Evolutionary conservation across 1,139 yeast species (phyloP).

Genomic region (Lodderomyces jiufengensis): DNA sequence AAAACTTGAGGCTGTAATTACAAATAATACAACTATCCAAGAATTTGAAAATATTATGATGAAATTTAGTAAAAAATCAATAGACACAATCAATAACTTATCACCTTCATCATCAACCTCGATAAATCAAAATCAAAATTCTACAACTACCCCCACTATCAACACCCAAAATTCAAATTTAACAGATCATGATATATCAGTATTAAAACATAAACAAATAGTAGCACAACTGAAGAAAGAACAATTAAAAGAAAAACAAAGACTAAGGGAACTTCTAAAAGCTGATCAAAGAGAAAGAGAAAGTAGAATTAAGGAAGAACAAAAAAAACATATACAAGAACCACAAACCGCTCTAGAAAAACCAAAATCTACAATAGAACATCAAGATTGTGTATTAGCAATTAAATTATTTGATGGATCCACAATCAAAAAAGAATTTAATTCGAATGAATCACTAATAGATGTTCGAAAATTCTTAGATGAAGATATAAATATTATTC

Average conservation of each 20-base stretch:
- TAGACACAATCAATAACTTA: not conserved
- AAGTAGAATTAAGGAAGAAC: slow-evolving; percentile 40
- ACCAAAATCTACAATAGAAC: slow-evolving; percentile 5
- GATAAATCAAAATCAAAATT: not conserved
- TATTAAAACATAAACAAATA: slow-evolving; percentile 35
- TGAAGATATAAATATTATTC: slow-evolving; percentile 30
- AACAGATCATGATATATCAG: slow-evolving; percentile 9
- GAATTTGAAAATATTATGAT: slow-evolving; percentile 17
- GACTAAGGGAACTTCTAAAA: slow-evolving; percentile 49
- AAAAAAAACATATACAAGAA: slow-evolving; percentile 1
- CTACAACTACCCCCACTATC: not conserved
- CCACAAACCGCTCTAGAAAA: not conserved
- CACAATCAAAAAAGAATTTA: slow-evolving; percentile 43
- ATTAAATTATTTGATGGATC: slow-evolving; percentile 56
- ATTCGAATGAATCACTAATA: slow-evolving; percentile 37
- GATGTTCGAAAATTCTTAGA: slow-evolving; percentile 68
- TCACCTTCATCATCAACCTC: slow-evolving; percentile 1
- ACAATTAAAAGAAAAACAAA: slow-evolving; percentile 48
- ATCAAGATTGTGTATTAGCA: slow-evolving; percentile 37
- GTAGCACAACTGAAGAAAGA: slow-evolving; percentile 30
- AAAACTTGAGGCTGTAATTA: slow-evolving; percentile 40
- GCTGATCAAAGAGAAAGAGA: slow-evolving; percentile 51
- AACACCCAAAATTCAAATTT: not conserved
- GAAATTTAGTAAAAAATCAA: not conserved
- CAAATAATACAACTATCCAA: slow-evolving; percentile 20